phyloP scores from a whole-genome alignment of 1,284 basidiomycete genomes.

The Volvariella surrecta region DNA sequence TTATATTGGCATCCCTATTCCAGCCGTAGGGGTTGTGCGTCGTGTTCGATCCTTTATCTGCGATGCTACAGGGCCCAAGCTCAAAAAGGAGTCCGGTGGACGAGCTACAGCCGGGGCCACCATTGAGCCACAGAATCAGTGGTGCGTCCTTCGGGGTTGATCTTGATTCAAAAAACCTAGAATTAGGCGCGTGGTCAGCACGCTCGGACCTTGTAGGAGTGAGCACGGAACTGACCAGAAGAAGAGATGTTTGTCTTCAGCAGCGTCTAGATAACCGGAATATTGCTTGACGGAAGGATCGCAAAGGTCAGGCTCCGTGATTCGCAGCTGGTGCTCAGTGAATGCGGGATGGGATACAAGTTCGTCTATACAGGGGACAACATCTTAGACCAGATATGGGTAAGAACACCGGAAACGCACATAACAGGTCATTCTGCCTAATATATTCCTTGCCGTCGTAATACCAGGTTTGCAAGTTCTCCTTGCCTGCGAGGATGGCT shows the following conservation, averaged over 20 bases:
- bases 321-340: conserved; percentile 58
- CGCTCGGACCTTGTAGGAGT: background rate
- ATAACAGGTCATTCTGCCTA: conserved; percentile 52
- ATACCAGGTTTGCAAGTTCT: conserved; percentile 43
- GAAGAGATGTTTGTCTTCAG: conserved; percentile 80
- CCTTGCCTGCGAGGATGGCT: conserved; percentile 33
- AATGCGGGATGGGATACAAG: conserved; percentile 69
- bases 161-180: conserved; percentile 81
- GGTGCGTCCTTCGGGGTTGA: conserved; percentile 68
- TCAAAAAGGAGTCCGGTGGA: conserved; percentile 79
- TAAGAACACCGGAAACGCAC: conserved; percentile 28
- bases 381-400: conserved; percentile 9
- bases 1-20: conserved; percentile 52
- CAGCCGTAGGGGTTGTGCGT: conserved; percentile 72
- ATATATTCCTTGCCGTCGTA: conserved; percentile 57
- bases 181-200: background rate
- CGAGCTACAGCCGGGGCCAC: conserved; percentile 75
- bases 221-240: conserved; percentile 52
- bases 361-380: conserved; percentile 42
- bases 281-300: conserved; percentile 81
- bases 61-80: conserved; percentile 78
- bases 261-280: conserved; percentile 86
- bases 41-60: conserved; percentile 60
- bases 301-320: conserved; percentile 71
- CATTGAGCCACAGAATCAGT: conserved; percentile 85